Base-by-base conservation (phyloP, 106 monocot species). In the Allium sativum region DNA sequence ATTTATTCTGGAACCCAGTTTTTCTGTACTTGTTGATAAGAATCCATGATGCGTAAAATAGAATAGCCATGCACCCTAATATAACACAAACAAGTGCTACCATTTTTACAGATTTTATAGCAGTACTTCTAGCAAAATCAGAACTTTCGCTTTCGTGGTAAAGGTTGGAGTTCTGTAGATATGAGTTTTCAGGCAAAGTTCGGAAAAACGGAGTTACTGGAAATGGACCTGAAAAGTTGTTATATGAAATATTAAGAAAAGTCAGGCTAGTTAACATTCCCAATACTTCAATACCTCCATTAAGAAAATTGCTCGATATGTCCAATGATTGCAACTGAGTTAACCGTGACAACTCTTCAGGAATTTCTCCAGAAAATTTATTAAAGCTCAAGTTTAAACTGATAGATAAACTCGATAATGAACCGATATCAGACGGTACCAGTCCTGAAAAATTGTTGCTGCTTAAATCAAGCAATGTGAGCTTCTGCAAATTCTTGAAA, bases 221-320 rank as follows among this genome's bases (percentile, higher is more conserved):
- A 45, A 87, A 80, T 8, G 83, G 83, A 8, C 87, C 87, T 0
- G 79, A 87, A 77, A 87, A 87, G 57, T 87, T 87, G 71, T 87
- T 87, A 65, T 54, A 72, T 3, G 87, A 87, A 40, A 87, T 83
- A 61, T 87, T 83, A 48, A 87, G 74, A 14, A 66, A 77, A 43
- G 87, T 77, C 11, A 87, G 65, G 52, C 87, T 83, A 10, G 79
- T 83, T 21, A 87, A 79, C 64, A 52, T 51, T 9, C 77, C 74
- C 65, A 87, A 64, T 12, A 80, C 72, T 1, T 67, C 41, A 48
- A 87, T 83, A 12, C 76, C 52, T 5, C 87, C 87, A 43, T 58
- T 22, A 10, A 87, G 71, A 52, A 67, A 58, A 51, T 87, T 87
- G 74, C 63, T 77, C 10, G 87, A 83, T 20, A 87, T 62, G 56